Evolutionary conservation across 768 basidiomycete species (phyloP), one percentile per base, ranked within the genome.

Genomic region (Lentinus brumalis): DNA sequence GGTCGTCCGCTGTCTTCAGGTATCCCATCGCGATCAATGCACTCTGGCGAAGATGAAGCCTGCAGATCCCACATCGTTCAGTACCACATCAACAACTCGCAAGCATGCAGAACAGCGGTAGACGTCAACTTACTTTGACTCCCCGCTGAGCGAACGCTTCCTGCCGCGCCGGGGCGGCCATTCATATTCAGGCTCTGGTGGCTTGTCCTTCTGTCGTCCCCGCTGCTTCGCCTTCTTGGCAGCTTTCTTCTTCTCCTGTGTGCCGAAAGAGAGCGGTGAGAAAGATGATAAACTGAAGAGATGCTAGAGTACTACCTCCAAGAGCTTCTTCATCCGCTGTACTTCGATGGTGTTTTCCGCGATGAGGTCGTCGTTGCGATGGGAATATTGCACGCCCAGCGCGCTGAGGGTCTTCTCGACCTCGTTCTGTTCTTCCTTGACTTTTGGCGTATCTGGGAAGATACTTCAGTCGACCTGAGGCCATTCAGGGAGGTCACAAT

Each of bases 91-190:
- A 26, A 26, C 21, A 26, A 26, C 21, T 26, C 21, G 21, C 21
- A 26, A 26, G 21, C 21, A 26, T 26, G 21, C 21, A 26, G 21
- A 1, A 26, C 1, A 26, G 21, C 21, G 21, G 21, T 26, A 26
- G 35, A 40, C 3, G 7, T 3, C 46, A 3, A 50, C 81, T 60
- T 62, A 86, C 88, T 84, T 83, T 62, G 81, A 76, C 60, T 77
- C 76, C 7, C 82, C 81, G 10, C 77, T 82, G 1, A 70, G 78
- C 14, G 75, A 78, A 10, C 73, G 71, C 53, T 67, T 76, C 71
- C 89, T 87, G 60, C 87, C 81, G 12, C 89, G 78, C 55, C 74
- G 76, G 1, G 89, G 89, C 1, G 89, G 90, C 88, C 89, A 91
- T 57, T 79, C 74, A 6, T 88, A 91, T 57, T 79, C 74, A 6